These are phyloP conservation scores for Suhomyces bokatorum DNA, from an alignment of 1,139 yeast genomes.

Conservation along the genomic window DNA sequence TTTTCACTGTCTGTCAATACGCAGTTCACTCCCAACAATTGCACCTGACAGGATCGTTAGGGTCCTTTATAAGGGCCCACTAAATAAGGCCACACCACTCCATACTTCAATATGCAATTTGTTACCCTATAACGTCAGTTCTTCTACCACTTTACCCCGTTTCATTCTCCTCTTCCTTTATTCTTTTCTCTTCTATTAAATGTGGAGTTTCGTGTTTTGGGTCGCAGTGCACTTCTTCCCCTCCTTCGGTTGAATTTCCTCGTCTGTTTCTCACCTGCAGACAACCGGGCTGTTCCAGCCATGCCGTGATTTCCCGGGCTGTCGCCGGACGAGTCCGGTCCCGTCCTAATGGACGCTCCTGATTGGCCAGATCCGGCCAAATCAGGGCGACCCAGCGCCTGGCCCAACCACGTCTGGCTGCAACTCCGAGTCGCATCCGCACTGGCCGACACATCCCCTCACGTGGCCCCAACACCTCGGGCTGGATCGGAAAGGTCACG, in stretches of 20 bases:
- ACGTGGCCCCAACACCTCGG: conserved; percentile 7
- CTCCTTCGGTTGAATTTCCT: background rate
- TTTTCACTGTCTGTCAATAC: background rate
- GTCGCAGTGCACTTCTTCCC: too few species aligned
- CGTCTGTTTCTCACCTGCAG: background rate
- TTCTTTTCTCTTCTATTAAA: too few species aligned
- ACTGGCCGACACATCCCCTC: conserved; percentile 1
- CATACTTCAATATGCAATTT: too few species aligned
- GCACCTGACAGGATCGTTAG: too few species aligned
- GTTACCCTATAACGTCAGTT: too few species aligned
- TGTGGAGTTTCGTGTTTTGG: too few species aligned
- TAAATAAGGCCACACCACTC: too few species aligned
- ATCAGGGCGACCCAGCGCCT: background rate
- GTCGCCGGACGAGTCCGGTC: background rate
- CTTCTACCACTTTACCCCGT: too few species aligned
- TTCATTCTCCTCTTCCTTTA: too few species aligned
- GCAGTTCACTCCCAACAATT: too few species aligned
- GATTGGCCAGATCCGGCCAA: background rate
- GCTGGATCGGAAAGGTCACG: background rate
- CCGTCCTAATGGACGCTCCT: background rate
- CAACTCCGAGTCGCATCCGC: conserved; percentile 3
- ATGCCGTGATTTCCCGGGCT: background rate
- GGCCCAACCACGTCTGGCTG: background rate
- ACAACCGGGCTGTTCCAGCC: background rate
- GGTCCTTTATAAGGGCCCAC: too few species aligned